Base-by-base conservation (phyloP, 371 early-diverging fungal genomes). In the Apophysomyces trapeziformis region DNA sequence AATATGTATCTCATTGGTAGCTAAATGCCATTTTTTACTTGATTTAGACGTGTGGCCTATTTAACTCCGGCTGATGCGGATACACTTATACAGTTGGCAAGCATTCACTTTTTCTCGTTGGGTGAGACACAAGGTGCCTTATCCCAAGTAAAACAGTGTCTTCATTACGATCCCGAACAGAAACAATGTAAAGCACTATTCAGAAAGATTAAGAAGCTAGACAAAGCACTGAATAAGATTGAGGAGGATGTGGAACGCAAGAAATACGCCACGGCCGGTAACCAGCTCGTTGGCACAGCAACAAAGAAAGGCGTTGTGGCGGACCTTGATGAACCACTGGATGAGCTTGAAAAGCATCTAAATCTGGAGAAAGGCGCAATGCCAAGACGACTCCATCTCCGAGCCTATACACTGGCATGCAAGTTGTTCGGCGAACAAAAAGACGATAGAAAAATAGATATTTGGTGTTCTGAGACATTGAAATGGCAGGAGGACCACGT, bases 121-220 rank as follows among this genome's bases (percentile, higher is more conserved):
- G 80, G 92, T 57, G 91, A 92, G 77, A 80, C 88, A 0, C 81
- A 86, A 58, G 83, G 87, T 21, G 92, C 95, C 5, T 54, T 94
- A 38, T 70, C 83, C 1, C 82, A 87, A 65, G 80, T 92, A 46
- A 95, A 95, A 64, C 91, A 92, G 61, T 97, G 96, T 69, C 77
- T 96, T 11, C 87, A 90, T 39, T 89, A 88, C n/a, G 98, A 98
- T 69, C 97, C 96, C 0, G 98, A 98, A 56, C 87, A 95, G 72
- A 92, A 91, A 73, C 63, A 78, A 56, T 98, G 97, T 82, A 94
- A 93, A 75, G 73, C 71, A 5, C 67, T 89, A 2, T 94, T 93
- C 76, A 71, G 85, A 16, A 74, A 80, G 57, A 68, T 96, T 38
- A 95, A 94, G 67, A 87, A 87, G 47, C 76, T 91, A 14, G 92